Conservation (phyloP, 495 filamentous ascomycete genomes). For the Trichoderma asperelloides region DNA sequence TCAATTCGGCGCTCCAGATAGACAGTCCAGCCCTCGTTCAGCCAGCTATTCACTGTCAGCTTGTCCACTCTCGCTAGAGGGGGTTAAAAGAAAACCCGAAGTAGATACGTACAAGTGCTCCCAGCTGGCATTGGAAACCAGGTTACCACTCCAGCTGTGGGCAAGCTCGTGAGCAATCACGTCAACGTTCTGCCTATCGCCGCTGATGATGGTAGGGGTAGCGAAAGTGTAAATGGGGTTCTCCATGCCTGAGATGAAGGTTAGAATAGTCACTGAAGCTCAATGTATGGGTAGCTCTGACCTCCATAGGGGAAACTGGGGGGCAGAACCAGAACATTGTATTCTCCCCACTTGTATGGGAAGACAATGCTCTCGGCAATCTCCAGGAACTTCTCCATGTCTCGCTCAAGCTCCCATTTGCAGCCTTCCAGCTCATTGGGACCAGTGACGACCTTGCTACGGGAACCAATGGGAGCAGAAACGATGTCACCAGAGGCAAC, state of each 20-base stretch:
- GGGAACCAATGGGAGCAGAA: constrained; percentile 72
- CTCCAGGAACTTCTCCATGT: constrained; percentile 84
- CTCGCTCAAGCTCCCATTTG: constrained; percentile 81
- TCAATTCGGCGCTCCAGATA: constrained; percentile 80
- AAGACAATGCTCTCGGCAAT: constrained; percentile 83
- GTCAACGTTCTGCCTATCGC: constrained; percentile 88
- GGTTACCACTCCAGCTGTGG: constrained; percentile 89
- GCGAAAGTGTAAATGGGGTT: constrained; percentile 92
- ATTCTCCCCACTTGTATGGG: constrained; percentile 86
- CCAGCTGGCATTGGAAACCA: constrained; percentile 86
- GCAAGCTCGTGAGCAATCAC: constrained; percentile 93
- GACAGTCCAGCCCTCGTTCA: constrained; percentile 94
- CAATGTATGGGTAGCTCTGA: constrained; percentile 10
- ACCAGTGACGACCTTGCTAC: constrained; percentile 73
- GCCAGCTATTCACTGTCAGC: constrained; percentile 45
- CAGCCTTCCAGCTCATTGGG: constrained; percentile 77
- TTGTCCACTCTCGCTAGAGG: background rate
- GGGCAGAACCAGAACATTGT: constrained; percentile 86
- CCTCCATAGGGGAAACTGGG: constrained; percentile 79
- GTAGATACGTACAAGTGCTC: constrained; percentile 63
- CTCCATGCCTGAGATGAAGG: constrained; percentile 65
- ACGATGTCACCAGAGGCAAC: constrained; percentile 84
- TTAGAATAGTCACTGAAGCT: background rate
- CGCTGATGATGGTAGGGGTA: constrained; percentile 83
- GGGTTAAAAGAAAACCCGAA: background rate